Evolutionary conservation across 140 eudicot genomes (phyloP).

Genomic region (Senecio squalidus): DNA sequence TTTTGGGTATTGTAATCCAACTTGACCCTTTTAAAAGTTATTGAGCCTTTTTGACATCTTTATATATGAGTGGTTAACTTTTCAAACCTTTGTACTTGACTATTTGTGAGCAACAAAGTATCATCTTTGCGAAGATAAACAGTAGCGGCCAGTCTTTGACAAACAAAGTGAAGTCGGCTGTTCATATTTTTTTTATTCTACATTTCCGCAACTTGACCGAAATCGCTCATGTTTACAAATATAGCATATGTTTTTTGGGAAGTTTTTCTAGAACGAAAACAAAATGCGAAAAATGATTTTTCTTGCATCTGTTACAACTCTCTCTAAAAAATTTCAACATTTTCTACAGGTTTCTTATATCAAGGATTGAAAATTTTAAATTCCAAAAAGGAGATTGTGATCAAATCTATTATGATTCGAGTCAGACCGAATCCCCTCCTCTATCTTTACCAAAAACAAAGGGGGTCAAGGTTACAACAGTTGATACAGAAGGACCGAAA

Average conservation of each 20-base stretch:
- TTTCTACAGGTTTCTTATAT: conserved; percentile 55
- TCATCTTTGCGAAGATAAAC: background rate
- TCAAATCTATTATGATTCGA: conserved; percentile 36
- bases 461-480: conserved; percentile 22
- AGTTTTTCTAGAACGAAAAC: too few species aligned
- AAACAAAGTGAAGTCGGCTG: background rate
- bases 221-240: background rate
- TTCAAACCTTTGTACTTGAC: background rate
- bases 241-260: too few species aligned
- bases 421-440: conserved; percentile 51
- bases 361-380: conserved; percentile 55
- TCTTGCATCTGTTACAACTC: background rate
- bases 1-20: too few species aligned
- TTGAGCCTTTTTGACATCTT: too few species aligned
- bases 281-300: too few species aligned
- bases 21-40: too few species aligned
- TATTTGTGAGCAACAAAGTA: background rate
- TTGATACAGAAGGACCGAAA: conserved; percentile 40
- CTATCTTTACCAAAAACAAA: conserved; percentile 33
- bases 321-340: background rate
- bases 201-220: background rate
- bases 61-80: background rate
- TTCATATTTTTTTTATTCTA: background rate
- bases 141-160: too few species aligned
- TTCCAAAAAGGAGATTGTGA: conserved; percentile 27